Evolutionary conservation across 352 stramenopile genomes (phyloP), one percentile per base, ranked within the genome.

Genomic region (Sclerospora graminicola): DNA sequence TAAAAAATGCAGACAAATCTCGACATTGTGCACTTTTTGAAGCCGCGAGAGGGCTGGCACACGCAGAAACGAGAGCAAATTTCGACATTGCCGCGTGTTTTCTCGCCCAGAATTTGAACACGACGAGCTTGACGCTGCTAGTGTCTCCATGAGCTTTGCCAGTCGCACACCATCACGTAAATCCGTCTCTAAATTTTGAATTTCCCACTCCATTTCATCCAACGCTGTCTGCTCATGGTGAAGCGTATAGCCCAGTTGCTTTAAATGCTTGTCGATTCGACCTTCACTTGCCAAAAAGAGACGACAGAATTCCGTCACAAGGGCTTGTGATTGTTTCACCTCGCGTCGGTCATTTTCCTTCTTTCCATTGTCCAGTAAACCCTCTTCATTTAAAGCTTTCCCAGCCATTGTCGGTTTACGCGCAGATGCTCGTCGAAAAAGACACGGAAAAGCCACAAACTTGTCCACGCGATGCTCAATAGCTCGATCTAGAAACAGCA

Each of bases 11-110:
- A 98, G 48, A 19, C 89, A 95, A 19, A 97, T 70, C 47, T 93
- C 78, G 0, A 98, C 82, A 57, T 99, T 99, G 69, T 97, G 89
- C 8, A 98, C 67, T 61, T 98, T 98, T 58, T 98, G 87, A 9
- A 98, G 63, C 11, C 93, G 66, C n/a, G 92, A 97, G 7, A 95
- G 56, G 13, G 94, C 87, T 5, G 95, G 95, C 8, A 98, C 69
- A n/a, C 94, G 80, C 33, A 98, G 69, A 26, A 80, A 85, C 8
- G 49, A 60, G 13, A 95, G 85, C 26, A 97, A 47, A 0, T 33
- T 30, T 8, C 45, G 66, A 5, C 37, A 44, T 32, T 40, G 38
- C 5, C 23, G 11, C 28, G 38, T 28, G 28, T 40, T 47, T 13
- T 30, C 46, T 41, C 23, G 34, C 21, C 41, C 30, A 1, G 26